Base-by-base conservation (phyloP, 169 alveolate genomes). In the Eimeria mitis region DNA sequence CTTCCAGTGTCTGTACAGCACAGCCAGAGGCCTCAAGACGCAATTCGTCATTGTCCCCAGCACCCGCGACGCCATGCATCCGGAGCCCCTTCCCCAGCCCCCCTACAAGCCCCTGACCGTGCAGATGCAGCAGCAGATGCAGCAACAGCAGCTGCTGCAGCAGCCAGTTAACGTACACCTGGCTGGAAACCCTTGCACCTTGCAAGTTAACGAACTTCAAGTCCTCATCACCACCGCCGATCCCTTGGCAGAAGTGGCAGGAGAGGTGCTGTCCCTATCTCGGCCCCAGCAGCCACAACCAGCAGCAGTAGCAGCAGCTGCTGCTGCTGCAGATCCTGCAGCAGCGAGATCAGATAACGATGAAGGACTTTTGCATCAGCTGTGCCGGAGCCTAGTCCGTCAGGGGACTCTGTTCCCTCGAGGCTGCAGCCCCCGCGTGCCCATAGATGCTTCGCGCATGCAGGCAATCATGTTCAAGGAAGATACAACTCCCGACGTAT, bases 51-150 rank as follows among this genome's bases (percentile, higher is more conserved):
- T 92, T 23, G 88, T 92, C 23, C 96, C 96, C 49, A 92, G 96
- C 92, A 44, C 89, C 65, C 63, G 88, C 56, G 96, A 92, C 68
- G 92, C 89, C 40, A 71, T 71, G 92, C 84, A 92, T 56, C 96
- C 96, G 40, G 85, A 83, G 78, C 96, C 96, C 59, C 76, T 92
- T 4, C 96, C 96, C 23, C 96, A 92, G 47, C 96, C 96, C 37
- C 91, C 96, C 19, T 92, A 92, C 78, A 23, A 52, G 23, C 70
- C 68, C 3, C 47, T 34, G 44, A 21, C 71, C 44, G 37, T 44
- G 71, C 95, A 59, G 68, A 85, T 31, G 79, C 96, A 89, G 28
- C 96, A 79, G 85, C 96, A 76, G 28, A 68, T 79, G 34, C 85
- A 91, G 42, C 63, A 73, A 34, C 65, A 73, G 49, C 56, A 28